Evolutionary conservation across 2,329 filamentous ascomycete species (phyloP), one percentile per base, ranked within the genome.

Genomic region (Paecilomyces variotii): DNA sequence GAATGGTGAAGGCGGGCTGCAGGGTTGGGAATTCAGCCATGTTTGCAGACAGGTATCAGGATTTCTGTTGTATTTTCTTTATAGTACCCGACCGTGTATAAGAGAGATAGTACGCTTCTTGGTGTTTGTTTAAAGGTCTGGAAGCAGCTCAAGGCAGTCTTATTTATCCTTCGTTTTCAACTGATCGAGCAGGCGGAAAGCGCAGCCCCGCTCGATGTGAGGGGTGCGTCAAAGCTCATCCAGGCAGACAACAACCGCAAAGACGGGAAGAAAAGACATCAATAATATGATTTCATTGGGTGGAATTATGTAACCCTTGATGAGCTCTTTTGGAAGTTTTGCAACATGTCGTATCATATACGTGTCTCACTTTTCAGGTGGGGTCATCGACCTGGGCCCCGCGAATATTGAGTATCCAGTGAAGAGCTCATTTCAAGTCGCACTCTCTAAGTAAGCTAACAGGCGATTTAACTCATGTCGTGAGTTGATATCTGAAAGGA

Each of bases 1-100:
- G 64, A 54, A 78, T 61, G 19, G 73, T 77, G 56, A 77, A 74
- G 14, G 75, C 75, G 3, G 74, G 75, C 60, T 75, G 65, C 54
- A 76, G 64, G 32, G 63, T 66, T 11, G 76, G 75, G 56, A 74
- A 76, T 53, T 66, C 69, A 11, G 73, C 65, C 70, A 75, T 74
- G 54, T 19, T 27, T 52, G 50, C 19, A 10, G 12, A 26, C 12
- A 26, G 24, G 4, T 9, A 19, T 45, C 39, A 9, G n/a, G 9
- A 9, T 9, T 19, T 9, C 14, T 45, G 39, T 7, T 19, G 3
- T 2, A 19, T 19, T 19, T 14, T n/a, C 19, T 19, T 19, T 19
- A 19, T 19, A 19, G 19, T 19, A 19, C 19, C 19, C 19, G 19
- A 19, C 19, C 19, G n/a, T 2, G 19, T 45, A 7, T 4, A 24